phyloP scores from a whole-genome alignment of 2,329 filamentous ascomycete genomes.

The Teratosphaeria gauchensis region DNA sequence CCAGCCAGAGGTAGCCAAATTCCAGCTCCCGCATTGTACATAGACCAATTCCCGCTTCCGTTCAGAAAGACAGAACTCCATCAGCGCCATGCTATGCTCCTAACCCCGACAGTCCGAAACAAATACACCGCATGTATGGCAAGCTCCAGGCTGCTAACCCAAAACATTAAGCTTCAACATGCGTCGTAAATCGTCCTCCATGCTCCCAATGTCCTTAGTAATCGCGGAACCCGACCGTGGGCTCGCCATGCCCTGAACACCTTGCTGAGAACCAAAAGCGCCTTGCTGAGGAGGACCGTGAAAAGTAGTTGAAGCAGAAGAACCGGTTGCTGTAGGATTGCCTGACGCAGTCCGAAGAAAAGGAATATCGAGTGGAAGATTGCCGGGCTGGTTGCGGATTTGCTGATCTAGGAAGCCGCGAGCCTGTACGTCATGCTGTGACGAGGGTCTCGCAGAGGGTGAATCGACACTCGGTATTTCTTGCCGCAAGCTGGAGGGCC shows the following conservation, averaged over 20 bases:
- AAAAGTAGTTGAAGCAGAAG: neutral
- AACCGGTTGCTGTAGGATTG: neutral
- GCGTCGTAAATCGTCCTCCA: constrained; percentile 32
- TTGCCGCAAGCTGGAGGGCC: constrained; percentile 35
- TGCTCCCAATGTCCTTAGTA: constrained; percentile 23
- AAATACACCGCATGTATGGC: neutral
- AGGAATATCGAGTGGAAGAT: neutral
- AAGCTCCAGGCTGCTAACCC: constrained; percentile 4
- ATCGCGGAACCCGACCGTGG: constrained; percentile 1
- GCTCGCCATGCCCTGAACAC: neutral
- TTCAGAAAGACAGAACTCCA: constrained; percentile 1
- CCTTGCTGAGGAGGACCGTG: constrained; percentile 1
- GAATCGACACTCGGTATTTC: constrained; percentile 23
- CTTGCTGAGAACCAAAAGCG: neutral
- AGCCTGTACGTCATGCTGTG: constrained; percentile 14
- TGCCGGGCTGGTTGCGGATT: constrained; percentile 11
- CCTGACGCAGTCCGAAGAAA: constrained; percentile 2
- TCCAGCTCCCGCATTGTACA: no score
- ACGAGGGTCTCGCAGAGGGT: constrained; percentile 6
- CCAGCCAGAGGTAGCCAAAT: neutral
- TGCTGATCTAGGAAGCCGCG: constrained; percentile 26
- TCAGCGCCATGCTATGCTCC: constrained; percentile 7
- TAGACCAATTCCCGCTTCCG: neutral
- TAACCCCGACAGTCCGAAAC: neutral
- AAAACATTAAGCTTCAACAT: constrained; percentile 27